These are phyloP conservation scores for Echria macrotheca DNA, from an alignment of 495 filamentous ascomycete genomes.

Conservation along the genomic window DNA sequence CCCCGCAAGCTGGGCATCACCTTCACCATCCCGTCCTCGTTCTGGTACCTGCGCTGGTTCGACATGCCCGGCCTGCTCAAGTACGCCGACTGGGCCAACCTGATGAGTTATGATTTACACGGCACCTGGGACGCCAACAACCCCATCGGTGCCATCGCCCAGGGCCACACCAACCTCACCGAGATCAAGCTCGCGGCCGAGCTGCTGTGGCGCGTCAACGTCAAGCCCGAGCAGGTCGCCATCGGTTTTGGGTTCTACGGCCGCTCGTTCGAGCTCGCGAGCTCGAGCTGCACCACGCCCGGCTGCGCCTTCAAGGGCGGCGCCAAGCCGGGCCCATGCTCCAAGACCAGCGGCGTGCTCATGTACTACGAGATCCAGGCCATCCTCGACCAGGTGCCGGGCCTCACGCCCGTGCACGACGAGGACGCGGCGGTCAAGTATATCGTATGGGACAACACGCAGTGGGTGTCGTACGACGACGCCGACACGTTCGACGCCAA, in stretches of 20 bases:
- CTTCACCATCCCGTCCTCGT: constrained; percentile 43
- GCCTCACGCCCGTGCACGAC: constrained; percentile 9
- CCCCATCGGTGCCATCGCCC: constrained; percentile 26
- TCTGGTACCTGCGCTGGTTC: constrained; percentile 53
- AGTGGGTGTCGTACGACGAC: constrained; percentile 47
- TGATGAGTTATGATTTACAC: constrained; percentile 51
- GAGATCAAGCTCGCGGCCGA: constrained; percentile 44
- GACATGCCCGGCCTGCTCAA: constrained; percentile 35
- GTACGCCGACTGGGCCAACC: constrained; percentile 47
- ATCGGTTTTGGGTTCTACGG: constrained; percentile 51
- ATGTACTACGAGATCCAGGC: constrained; percentile 32
- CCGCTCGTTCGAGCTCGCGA: constrained; percentile 24
- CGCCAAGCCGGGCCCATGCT: constrained; percentile 26
- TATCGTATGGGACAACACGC: constrained; percentile 31
- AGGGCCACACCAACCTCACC: constrained; percentile 49
- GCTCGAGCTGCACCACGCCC: constrained; percentile 7
- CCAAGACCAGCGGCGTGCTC: constrained; percentile 26
- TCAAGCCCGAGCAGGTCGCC: constrained; percentile 36
- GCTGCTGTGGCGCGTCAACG: constrained; percentile 46
- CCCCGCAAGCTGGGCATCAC: constrained; percentile 14
- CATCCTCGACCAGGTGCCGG: not conserved
- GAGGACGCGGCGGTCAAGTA: constrained; percentile 32
- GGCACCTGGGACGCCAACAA: constrained; percentile 18
- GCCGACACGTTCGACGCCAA: constrained; percentile 36
- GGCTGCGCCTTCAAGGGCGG: constrained; percentile 25